Percentiles rank a stretch among this genome's conserved stretches.
These are phyloP conservation scores for Phytophthora boehmeriae DNA, from an alignment of 352 stramenopile genomes.

Conservation along the genomic window DNA sequence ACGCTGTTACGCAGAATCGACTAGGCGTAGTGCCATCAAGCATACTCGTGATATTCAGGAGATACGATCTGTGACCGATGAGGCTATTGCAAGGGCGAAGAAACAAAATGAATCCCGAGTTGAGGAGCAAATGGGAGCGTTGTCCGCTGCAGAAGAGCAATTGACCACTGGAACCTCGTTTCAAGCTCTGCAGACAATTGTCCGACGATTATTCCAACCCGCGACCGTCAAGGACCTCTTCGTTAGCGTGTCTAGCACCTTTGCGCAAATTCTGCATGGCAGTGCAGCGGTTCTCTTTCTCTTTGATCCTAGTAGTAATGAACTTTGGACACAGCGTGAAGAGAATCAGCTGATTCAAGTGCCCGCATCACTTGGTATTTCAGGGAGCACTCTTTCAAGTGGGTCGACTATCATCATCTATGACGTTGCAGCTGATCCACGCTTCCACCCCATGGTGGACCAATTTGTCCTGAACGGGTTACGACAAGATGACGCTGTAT, in stretches of 20 bases:
- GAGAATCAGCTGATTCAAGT: constrained; percentile 52
- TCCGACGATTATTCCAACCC: constrained; percentile 45
- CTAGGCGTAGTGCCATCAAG: constrained; percentile 6
- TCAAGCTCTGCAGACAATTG: constrained; percentile 50
- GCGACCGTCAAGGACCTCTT: constrained; percentile 53
- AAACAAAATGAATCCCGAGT: constrained; percentile 16
- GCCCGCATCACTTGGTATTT: constrained; percentile 59
- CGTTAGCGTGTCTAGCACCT: constrained; percentile 33
- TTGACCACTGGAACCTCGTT: constrained; percentile 28
- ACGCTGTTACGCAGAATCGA: constrained; percentile 24
- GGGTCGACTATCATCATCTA: constrained; percentile 42
- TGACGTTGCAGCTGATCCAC: constrained; percentile 44
- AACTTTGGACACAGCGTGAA: constrained; percentile 71
- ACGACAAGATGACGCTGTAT: constrained; percentile 12
- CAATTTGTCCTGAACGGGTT: constrained; percentile 50
- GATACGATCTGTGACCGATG: constrained; percentile 18
- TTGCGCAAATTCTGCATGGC: constrained; percentile 49
- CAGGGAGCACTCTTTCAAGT: constrained; percentile 50
- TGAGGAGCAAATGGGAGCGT: constrained; percentile 14
- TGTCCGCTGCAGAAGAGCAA: constrained; percentile 30
- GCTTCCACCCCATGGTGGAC: constrained; percentile 73
- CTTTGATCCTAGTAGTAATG: constrained; percentile 60
- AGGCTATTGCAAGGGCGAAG: constrained; percentile 10
- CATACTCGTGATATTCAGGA: constrained; percentile 19
- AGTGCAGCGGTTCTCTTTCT: constrained; percentile 62